Evolutionary conservation across 148 eudicot genomes (phyloP).

Genomic region (Spergularia marina): DNA sequence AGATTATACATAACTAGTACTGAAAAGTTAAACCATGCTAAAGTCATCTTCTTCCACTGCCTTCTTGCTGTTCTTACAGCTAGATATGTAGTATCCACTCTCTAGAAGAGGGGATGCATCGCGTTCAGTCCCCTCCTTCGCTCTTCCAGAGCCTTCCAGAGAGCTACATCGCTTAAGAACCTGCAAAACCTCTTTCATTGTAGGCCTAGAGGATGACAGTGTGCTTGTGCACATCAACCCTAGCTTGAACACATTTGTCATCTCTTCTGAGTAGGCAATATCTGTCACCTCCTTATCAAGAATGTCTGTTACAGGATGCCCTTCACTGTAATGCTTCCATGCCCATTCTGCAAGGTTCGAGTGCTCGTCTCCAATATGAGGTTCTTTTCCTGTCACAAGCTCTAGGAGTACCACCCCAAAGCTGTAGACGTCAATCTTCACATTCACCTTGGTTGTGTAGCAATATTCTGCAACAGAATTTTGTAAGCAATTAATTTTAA

Average conservation of each 20-base stretch:
- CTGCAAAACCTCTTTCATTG: conserved; percentile 70
- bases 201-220: conserved; percentile 57
- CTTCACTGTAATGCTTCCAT: conserved; percentile 60
- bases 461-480: conserved; percentile 51
- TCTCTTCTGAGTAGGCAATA: conserved; percentile 42
- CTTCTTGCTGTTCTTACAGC: conserved; percentile 43
- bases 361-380: conserved; percentile 51
- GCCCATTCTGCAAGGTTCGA: conserved; percentile 80
- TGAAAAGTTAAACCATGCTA: conserved; percentile 29
- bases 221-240: conserved; percentile 68
- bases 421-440: conserved; percentile 74
- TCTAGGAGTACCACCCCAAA: conserved; percentile 84
- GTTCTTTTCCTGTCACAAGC: conserved; percentile 71
- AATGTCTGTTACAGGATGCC: conserved; percentile 34
- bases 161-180: conserved; percentile 37
- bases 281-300: conserved; percentile 46
- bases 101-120: conserved; percentile 56
- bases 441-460: conserved; percentile 60
- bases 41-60: conserved; percentile 30
- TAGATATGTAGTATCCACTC: conserved; percentile 35
- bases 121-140: conserved; percentile 29
- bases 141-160: conserved; percentile 28
- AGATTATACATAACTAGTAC: background rate
- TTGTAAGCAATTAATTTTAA: background rate
- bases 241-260: conserved; percentile 52